Conservation (phyloP, 768 basidiomycete species). For the Cystoderma amianthinum region DNA sequence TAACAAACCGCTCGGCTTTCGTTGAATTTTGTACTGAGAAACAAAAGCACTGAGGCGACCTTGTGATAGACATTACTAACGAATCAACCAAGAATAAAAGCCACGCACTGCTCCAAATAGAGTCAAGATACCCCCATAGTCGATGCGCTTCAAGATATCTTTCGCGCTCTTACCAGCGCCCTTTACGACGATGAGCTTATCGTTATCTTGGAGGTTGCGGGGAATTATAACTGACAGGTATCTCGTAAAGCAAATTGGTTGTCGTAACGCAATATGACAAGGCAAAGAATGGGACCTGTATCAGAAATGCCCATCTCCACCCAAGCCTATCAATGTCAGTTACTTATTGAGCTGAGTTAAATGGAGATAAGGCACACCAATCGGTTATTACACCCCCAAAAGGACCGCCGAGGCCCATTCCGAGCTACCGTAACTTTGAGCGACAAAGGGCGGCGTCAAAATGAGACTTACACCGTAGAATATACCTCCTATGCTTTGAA, state of each 20-base stretch:
- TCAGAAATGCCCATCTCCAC: slow-evolving; percentile 77
- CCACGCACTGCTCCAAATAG: slow-evolving; percentile 58
- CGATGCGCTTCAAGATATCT: slow-evolving; percentile 68
- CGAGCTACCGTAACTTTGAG: slow-evolving; percentile 36
- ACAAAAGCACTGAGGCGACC: slow-evolving; percentile 56
- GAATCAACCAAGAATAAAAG: too few relatives aligned
- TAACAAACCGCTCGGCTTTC: slow-evolving; percentile 49
- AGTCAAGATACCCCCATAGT: slow-evolving; percentile 67
- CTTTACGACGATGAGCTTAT: too few relatives aligned
- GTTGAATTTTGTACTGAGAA: slow-evolving; percentile 66
- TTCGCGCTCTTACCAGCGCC: slow-evolving; percentile 59
- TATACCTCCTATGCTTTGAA: slow-evolving; percentile 63
- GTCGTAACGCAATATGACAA: slow-evolving; percentile 52
- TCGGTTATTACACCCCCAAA: slow-evolving; percentile 68
- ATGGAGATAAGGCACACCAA: slow-evolving; percentile 35
- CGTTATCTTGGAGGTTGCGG: too few relatives aligned
- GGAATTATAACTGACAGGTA: slow-evolving; percentile 42
- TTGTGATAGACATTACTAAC: too few relatives aligned
- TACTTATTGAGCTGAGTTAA: slow-evolving; percentile 1
- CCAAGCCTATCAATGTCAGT: slow-evolving; percentile 47
- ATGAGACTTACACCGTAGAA: slow-evolving; percentile 57
- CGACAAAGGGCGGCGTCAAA: background rate
- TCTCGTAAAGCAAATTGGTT: slow-evolving; percentile 60
- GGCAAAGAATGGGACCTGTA: slow-evolving; percentile 64
- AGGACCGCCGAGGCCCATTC: slow-evolving; percentile 75